phyloP scores from a whole-genome alignment of 352 stramenopile genomes.

The Globisporangium abappressorium region DNA sequence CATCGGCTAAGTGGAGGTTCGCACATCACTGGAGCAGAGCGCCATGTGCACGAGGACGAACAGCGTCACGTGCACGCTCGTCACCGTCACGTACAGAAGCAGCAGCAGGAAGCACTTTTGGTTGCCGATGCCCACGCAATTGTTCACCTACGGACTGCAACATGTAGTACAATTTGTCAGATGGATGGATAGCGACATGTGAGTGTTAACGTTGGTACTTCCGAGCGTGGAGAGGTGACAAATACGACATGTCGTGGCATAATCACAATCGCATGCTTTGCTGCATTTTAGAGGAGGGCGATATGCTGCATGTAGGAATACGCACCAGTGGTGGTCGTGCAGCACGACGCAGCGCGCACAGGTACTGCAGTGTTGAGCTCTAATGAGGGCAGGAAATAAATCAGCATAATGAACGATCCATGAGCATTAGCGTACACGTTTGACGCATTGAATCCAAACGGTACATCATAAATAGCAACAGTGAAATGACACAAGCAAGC shows the following conservation, averaged over 20 bases:
- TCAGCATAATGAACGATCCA: not conserved
- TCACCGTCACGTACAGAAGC: conserved; percentile 66
- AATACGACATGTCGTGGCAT: not conserved
- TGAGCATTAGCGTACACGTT: not conserved
- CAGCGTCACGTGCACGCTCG: conserved; percentile 49
- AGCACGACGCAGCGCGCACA: conserved; percentile 75
- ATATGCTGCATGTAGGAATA: not conserved
- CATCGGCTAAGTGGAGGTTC: too few species aligned
- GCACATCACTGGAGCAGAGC: conserved; percentile 26
- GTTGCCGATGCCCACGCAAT: conserved; percentile 81
- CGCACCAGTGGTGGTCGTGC: conserved; percentile 83
- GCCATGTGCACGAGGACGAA: conserved; percentile 51
- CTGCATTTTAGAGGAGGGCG: not conserved
- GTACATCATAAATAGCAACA: too few species aligned
- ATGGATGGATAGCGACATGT: not conserved
- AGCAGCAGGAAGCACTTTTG: conserved; percentile 80
- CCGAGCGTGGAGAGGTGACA: not conserved
- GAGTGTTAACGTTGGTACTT: not conserved
- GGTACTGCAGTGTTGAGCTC: conserved; percentile 73
- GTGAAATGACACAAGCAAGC: not conserved
- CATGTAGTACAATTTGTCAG: not conserved
- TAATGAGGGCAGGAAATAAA: conserved; percentile 28
- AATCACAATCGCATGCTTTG: not conserved
- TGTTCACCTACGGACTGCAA: conserved; percentile 83
- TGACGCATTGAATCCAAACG: not conserved